Evolutionary conservation across 208 protist species (phyloP).

Genomic region (Endotrypanum monterogeii): DNA sequence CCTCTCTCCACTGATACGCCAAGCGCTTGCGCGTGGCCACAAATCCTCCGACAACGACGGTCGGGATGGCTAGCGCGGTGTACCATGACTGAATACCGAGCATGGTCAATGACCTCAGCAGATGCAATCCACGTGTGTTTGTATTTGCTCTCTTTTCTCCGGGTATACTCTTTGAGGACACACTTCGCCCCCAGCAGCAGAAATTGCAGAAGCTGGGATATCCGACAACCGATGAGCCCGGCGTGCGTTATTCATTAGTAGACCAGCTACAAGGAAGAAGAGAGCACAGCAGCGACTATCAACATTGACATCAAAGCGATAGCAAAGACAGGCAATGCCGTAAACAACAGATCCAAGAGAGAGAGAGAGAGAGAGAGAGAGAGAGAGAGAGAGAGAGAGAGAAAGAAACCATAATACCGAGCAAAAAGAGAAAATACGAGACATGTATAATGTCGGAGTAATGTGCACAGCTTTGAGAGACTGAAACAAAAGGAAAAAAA

Average conservation of each 20-base stretch:
- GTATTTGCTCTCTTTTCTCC: neutral
- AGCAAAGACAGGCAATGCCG: neutral
- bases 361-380: neutral
- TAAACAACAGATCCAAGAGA: neutral
- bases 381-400: neutral
- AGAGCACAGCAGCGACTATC: too few species aligned
- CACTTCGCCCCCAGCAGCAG: neutral
- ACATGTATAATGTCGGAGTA: neutral
- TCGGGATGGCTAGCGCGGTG: conserved; percentile 58
- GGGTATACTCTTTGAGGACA: neutral
- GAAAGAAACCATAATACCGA: neutral
- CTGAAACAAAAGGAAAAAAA: neutral
- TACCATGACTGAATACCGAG: conserved; percentile 81
- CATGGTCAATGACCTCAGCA: conserved; percentile 32
- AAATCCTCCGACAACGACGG: conserved; percentile 56
- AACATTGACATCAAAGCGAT: too few species aligned
- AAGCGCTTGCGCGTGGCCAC: conserved; percentile 83
- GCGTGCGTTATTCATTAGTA: neutral
- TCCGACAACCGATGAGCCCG: neutral
- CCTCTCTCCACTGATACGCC: conserved; percentile 84
- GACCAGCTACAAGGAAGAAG: neutral
- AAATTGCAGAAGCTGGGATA: neutral
- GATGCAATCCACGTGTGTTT: neutral
- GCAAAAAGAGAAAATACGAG: neutral
- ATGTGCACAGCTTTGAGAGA: neutral